Evolutionary conservation across 208 protist species (phyloP).

Genomic region (Acanthamoeba lenticulata): DNA sequence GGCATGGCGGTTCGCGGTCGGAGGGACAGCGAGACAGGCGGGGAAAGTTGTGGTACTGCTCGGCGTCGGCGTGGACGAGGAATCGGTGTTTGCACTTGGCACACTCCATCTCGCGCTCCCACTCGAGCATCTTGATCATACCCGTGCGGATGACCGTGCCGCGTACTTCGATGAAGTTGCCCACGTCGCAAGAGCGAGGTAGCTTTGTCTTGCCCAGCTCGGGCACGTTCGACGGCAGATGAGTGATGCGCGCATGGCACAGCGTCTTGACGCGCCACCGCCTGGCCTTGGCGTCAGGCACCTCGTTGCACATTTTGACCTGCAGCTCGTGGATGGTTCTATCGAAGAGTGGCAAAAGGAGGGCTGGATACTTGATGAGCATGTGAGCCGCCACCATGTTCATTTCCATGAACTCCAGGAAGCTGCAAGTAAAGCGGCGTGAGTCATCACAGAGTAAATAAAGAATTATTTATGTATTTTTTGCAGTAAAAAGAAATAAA

Average conservation of each 20-base stretch:
- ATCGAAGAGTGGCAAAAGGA: slow-evolving; percentile 80
- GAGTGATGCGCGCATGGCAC: slow-evolving; percentile 60
- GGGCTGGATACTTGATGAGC: slow-evolving; percentile 72
- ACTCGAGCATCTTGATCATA: slow-evolving; percentile 81
- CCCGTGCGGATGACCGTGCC: slow-evolving; percentile 83
- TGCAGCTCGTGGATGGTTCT: slow-evolving; percentile 67
- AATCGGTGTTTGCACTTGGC: slow-evolving; percentile 78
- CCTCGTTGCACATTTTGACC: slow-evolving; percentile 50
- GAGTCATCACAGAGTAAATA: too few relatives aligned
- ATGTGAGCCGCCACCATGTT: slow-evolving; percentile 76
- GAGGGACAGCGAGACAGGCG: slow-evolving; percentile 66
- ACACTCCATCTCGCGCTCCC: slow-evolving; percentile 79
- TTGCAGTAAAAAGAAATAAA: neutral
- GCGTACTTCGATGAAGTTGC: slow-evolving; percentile 71
- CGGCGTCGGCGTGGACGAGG: slow-evolving; percentile 72
- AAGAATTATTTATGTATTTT: neutral
- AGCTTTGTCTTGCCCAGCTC: slow-evolving; percentile 70
- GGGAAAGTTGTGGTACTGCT: slow-evolving; percentile 72
- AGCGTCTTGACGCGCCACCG: slow-evolving; percentile 49
- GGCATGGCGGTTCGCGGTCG: slow-evolving; percentile 67
- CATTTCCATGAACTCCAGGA: slow-evolving; percentile 72
- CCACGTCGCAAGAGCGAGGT: slow-evolving; percentile 77
- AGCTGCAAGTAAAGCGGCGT: slow-evolving; percentile 7
- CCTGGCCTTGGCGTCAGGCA: slow-evolving; percentile 35
- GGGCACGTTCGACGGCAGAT: neutral